A percentile compares a stretch with the other conserved stretches of the same genome.
These are phyloP conservation scores for Rhizophagus prolifer DNA, from an alignment of 192 early-diverging fungal genomes.

Conservation along the genomic window DNA sequence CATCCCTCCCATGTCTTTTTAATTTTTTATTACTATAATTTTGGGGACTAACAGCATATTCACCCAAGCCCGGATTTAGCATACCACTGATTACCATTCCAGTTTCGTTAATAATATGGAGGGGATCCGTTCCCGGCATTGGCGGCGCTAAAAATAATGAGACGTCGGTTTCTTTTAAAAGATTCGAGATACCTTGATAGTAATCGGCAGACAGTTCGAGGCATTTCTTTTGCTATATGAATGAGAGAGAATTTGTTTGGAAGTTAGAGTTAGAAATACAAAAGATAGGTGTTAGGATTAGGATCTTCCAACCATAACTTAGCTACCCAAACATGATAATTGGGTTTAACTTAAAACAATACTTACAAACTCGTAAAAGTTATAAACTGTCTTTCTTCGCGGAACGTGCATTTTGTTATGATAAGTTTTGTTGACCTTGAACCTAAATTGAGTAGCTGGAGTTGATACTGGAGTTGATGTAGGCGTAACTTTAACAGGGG, in stretches of 20 bases:
- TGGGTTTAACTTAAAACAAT: neutral
- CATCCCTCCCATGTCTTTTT: slow-evolving; percentile 12
- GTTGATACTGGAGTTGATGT: slow-evolving; percentile 3
- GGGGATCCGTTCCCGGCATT: slow-evolving; percentile 12
- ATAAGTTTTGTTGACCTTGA: slow-evolving; percentile 25
- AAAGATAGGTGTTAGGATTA: neutral
- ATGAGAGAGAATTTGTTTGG: neutral
- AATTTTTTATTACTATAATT: slow-evolving; percentile 21
- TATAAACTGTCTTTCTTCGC: slow-evolving; percentile 18
- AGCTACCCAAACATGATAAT: neutral
- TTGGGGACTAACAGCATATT: neutral
- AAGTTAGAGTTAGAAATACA: neutral
- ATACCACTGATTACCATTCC: slow-evolving; percentile 23
- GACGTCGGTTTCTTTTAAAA: slow-evolving; percentile 24
- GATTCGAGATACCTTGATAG: slow-evolving; percentile 27
- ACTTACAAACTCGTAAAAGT: slow-evolving; percentile 30
- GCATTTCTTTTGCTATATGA: slow-evolving; percentile 25
- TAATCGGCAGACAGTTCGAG: slow-evolving; percentile 25
- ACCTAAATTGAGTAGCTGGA: slow-evolving; percentile 1
- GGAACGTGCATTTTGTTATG: slow-evolving; percentile 13
- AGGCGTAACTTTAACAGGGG: neutral
- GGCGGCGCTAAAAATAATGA: slow-evolving; percentile 17
- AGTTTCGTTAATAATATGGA: slow-evolving; percentile 24
- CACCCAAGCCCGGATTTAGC: slow-evolving; percentile 13
- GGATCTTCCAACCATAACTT: too few species aligned